Conservation (phyloP, 345 rosid genomes). For the Brassica juncea region DNA sequence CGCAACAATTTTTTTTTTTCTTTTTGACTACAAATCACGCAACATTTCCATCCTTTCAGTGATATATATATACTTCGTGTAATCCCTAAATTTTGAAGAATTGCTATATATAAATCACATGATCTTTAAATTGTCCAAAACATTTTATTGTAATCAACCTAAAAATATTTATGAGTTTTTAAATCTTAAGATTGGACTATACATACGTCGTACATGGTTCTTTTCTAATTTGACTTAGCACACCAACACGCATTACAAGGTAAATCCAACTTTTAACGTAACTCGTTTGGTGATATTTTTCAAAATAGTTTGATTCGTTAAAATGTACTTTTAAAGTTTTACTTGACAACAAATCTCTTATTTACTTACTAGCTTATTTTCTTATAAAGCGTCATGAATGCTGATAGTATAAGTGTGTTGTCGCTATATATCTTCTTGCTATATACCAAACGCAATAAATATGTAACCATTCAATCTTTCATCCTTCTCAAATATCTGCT, state of each 20-base stretch:
- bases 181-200: too few species aligned
- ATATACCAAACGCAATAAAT: slow-evolving; percentile 6
- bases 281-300: not conserved
- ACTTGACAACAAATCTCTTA: not conserved
- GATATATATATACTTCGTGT: not conserved
- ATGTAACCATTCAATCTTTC: not conserved
- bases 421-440: not conserved
- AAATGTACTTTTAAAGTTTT: not conserved
- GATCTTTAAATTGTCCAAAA: too few species aligned
- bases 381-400: not conserved
- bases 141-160: too few species aligned
- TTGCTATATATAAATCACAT: too few species aligned
- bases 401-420: not conserved
- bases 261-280: not conserved
- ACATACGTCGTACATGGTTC: not conserved
- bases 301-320: not conserved
- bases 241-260: not conserved
- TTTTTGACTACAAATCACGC: not conserved
- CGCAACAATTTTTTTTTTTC: not conserved
- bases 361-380: not conserved
- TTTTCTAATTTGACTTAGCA: not conserved
- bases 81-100: too few species aligned
- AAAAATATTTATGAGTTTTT: too few species aligned
- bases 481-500: slow-evolving; percentile 7
- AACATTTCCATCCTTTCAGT: not conserved